Base-by-base conservation (phyloP, 345 rosid genomes). In the Citrus cavaleriei region DNA sequence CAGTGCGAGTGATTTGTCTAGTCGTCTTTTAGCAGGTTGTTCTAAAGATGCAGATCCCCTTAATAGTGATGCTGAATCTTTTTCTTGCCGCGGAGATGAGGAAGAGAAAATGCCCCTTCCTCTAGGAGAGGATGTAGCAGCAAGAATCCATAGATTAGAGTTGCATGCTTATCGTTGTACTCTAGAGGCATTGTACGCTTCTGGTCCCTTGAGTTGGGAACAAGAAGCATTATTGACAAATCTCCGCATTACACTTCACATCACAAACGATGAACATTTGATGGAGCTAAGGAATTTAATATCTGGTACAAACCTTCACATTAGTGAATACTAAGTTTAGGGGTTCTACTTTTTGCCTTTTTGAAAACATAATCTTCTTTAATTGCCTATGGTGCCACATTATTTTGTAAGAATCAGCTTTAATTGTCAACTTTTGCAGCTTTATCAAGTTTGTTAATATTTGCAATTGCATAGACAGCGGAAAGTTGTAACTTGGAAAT, bases 171-270 rank as follows among this genome's bases (percentile, higher is more conserved):
- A 89, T 78, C 80, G 88, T 77, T 78, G 84, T 85, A 94, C 89
- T n/a, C 79, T 94, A 74, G 88, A 85, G 86, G 93, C 89, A 49
- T 82, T 92, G 80, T 88, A 90, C 82, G 98, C 93, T 68, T 90
- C 93, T 1, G 95, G 98, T 72, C 92, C 97, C 80, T 61, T 94
- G 76, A 91, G 89, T 79, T 94, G 97, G 98, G 98, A 93, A 80
- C 91, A 91, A 86, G 96, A 94, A 85, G 78, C 85, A n/a, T 82
- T 93, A 86, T 86, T 94, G 83, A 94, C 97, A 40, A 89, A 94
- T 85, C 98, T 94, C 64, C 94, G 97, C 21, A 81, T 81, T 73
- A 89, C 82, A 73, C 88, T 94, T 79, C 87, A 94, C 85, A 89
- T 94, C 74, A 84, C 97, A 9, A 93, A 93, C 38, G 96, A 94